Evolutionary conservation across 441 rosid genomes (phyloP).

Genomic region (Erodium trifolium): DNA sequence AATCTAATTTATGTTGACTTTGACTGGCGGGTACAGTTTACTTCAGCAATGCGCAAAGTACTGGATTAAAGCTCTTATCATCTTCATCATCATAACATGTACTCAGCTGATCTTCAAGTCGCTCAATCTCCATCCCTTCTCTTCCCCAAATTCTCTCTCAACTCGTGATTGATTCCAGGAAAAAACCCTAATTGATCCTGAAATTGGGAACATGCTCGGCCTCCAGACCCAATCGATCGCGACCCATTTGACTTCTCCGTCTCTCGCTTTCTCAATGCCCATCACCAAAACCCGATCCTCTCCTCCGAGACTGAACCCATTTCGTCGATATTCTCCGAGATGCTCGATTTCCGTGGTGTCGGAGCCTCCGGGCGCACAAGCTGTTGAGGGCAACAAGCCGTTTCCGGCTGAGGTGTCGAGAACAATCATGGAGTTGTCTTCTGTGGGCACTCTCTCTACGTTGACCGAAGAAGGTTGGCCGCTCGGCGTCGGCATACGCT

Average conservation of each 20-base stretch:
- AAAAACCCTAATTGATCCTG: background rate
- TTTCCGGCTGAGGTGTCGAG: slow-evolving; percentile 79
- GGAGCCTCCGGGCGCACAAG: slow-evolving; percentile 23
- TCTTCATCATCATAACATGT: background rate
- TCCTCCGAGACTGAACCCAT: slow-evolving; percentile 28
- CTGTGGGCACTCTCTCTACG: slow-evolving; percentile 71
- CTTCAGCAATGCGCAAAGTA: background rate
- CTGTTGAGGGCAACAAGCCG: slow-evolving; percentile 36
- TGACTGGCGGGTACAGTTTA: background rate
- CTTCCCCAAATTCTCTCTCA: background rate
- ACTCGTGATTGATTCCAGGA: background rate
- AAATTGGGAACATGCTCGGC: background rate
- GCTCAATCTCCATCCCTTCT: background rate
- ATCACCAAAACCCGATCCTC: slow-evolving; percentile 26
- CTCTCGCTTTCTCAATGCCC: slow-evolving; percentile 24
- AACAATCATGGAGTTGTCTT: slow-evolving; percentile 77
- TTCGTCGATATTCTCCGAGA: slow-evolving; percentile 32
- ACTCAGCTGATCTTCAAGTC: background rate
- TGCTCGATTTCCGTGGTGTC: slow-evolving; percentile 58
- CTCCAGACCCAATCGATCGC: slow-evolving; percentile 49
- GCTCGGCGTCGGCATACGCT: slow-evolving; percentile 70
- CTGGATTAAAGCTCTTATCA: background rate
- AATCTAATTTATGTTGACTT: background rate
- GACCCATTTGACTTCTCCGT: slow-evolving; percentile 27
- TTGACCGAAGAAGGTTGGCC: slow-evolving; percentile 63